A percentile compares a stretch with the other conserved stretches of the same genome.
These are phyloP conservation scores for Podosphaera fusca DNA, from an alignment of 2,329 filamentous ascomycete genomes.

Conservation along the genomic window DNA sequence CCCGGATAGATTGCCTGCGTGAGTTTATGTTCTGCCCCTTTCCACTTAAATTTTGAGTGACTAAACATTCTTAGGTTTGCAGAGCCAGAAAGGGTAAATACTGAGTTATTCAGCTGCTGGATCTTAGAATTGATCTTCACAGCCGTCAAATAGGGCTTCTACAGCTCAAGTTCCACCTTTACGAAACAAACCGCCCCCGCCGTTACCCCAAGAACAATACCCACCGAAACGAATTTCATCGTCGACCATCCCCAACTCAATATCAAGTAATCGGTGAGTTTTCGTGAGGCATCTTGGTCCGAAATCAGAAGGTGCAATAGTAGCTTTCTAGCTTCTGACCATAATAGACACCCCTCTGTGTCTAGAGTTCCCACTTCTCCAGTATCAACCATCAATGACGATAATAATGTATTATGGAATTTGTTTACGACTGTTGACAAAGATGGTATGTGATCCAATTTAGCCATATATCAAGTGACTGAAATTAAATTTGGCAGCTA, in stretches of 20 bases:
- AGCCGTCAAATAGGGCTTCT: neutral
- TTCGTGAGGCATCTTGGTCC: slow-evolving; percentile 15
- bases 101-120: slow-evolving; percentile 1
- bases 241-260: slow-evolving; percentile 9
- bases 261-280: slow-evolving; percentile 9
- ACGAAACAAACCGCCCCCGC: slow-evolving; percentile 13
- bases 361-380: slow-evolving; percentile 45
- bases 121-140: neutral
- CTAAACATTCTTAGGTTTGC: slow-evolving; percentile 21
- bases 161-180: slow-evolving; percentile 17
- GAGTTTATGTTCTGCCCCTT: slow-evolving; percentile 18
- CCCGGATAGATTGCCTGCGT: slow-evolving; percentile 85
- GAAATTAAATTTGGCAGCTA: slow-evolving; percentile 24
- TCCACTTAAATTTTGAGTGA: slow-evolving; percentile 2
- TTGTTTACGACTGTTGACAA: slow-evolving; percentile 85
- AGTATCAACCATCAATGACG: slow-evolving; percentile 28
- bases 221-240: slow-evolving; percentile 3
- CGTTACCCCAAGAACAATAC: slow-evolving; percentile 4
- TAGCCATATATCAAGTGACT: neutral
- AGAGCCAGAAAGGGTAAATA: slow-evolving; percentile 23
- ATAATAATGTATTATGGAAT: slow-evolving; percentile 48
- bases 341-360: slow-evolving; percentile 26
- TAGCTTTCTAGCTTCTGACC: slow-evolving; percentile 21
- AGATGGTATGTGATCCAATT: slow-evolving; percentile 29
- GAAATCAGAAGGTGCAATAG: slow-evolving; percentile 18